These are phyloP conservation scores for Neopestalotiopsis sp. DNA, from an alignment of 2,329 filamentous ascomycete species.

Conservation along the genomic window DNA sequence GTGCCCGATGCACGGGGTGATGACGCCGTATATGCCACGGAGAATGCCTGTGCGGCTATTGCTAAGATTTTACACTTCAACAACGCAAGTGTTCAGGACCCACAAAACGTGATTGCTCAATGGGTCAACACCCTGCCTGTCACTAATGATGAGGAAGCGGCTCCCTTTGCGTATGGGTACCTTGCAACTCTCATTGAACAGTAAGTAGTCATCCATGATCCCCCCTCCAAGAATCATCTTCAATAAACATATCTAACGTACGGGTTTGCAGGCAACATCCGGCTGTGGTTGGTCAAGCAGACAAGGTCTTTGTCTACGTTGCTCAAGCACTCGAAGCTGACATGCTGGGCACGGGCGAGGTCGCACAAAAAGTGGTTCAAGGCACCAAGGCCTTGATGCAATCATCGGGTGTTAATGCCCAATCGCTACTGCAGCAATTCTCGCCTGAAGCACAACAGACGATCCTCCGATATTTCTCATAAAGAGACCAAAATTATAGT, in stretches of 20 bases:
- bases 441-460: slow-evolving; percentile 80
- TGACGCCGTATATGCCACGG: slow-evolving; percentile 87
- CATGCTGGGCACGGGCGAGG: slow-evolving; percentile 79
- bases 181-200: slow-evolving; percentile 89
- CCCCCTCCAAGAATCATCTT: neutral
- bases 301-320: slow-evolving; percentile 83
- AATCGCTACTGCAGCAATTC: slow-evolving; percentile 76
- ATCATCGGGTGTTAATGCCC: slow-evolving; percentile 75
- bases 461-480: slow-evolving; percentile 80
- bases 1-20: slow-evolving; percentile 83
- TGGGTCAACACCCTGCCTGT: slow-evolving; percentile 94
- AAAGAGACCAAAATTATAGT: slow-evolving; percentile 29
- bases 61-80: slow-evolving; percentile 97
- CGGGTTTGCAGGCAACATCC: slow-evolving; percentile 70
- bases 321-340: slow-evolving; percentile 90
- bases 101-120: slow-evolving; percentile 76
- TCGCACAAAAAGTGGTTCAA: slow-evolving; percentile 75
- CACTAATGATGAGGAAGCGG: slow-evolving; percentile 94
- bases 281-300: slow-evolving; percentile 75
- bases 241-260: neutral
- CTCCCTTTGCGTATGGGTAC: slow-evolving; percentile 94
- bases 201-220: slow-evolving; percentile 62
- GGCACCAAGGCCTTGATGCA: slow-evolving; percentile 80
- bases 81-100: slow-evolving; percentile 73
- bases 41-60: slow-evolving; percentile 95